Base-by-base conservation (phyloP, 345 rosid species). In the Viola odorata region DNA sequence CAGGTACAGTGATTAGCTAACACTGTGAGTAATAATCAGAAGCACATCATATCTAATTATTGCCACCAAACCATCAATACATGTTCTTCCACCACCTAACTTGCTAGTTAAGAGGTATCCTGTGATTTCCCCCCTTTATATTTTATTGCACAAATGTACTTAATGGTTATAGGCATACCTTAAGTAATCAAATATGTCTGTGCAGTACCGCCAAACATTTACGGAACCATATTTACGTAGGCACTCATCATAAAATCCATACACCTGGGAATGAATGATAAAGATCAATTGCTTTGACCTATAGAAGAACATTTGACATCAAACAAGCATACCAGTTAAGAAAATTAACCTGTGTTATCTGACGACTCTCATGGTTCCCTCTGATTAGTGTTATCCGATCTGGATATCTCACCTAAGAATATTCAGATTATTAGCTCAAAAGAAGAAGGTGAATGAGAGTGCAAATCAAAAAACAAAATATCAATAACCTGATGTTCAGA, bases 151-250 rank as follows among this genome's bases (percentile, higher is more conserved):
- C 32, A 23, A 23, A 23, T 23, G 32, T 23, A 23, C 2, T 23
- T 23, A 23, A 23, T 23, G 32, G 32, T 23, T 23, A 23, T 23
- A 2, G 15, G 38, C 79, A 60, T 73, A 91, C 97, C 99, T 95
- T 68, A 95, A 69, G 72, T 95, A 95, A 82, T 91, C 97, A 75
- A 91, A 95, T 71, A 95, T 82, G 66, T 91, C 95, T 1, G 95
- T 95, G 84, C 97, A 95, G 69, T 95, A 95, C 88, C 95, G 84
- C 97, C 99, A 95, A 55, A 95, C 99, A 81, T 88, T 95, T 40
- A 81, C 94, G 51, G 94, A 88, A 64, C 99, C 97, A 64, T 95
- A 95, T 71, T 91, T 95, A 42, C 95, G 95, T 53, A 95, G 65
- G 79, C 99, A 91, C 69, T 95, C 99, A 12, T 95, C 99, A 75